Evolutionary conservation across 768 basidiomycete species (phyloP), one percentile per base, ranked within the genome.

Genomic region (Lentinula detonsa): DNA sequence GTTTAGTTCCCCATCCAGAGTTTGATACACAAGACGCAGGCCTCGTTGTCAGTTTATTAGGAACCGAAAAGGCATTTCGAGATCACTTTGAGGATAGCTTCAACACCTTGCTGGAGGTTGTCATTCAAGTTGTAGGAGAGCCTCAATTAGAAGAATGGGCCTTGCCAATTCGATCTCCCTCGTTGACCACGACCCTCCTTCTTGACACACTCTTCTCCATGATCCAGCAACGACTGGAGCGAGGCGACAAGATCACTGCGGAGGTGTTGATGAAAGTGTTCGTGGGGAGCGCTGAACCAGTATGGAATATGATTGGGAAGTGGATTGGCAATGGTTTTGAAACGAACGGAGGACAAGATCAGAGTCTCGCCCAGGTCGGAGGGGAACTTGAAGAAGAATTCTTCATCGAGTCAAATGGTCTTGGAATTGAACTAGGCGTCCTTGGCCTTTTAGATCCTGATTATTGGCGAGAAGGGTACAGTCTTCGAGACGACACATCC

Each of bases 401-500:
- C 72, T 93, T 93, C 71, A 84, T 94, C 50, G 87, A 89, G 67
- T 81, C 83, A 62, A 90, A 82, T 66, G 86, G 85, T 18, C 74
- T 90, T 48, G 78, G 78, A 0, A 61, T 78, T 54, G 80, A 80
- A 43, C 77, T 78, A 68, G 62, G 62, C 11, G 62, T 60, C n/a
- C 72, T 77, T 68, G 78, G 81, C 1, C 68, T 87, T 21, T 63
- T 84, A 67, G 87, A 89, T 66, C 87, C 86, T 0, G 89, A 92
- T 60, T 91, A 91, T 67, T 94, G 91, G 91, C 74, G 79, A 34
- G 85, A 90, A 45, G 89, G 87, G 0, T 92, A 87, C 70, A 74
- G 75, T 2, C 69, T 91, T 62, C 73, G 85, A 42, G 80, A 80
- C 51, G 73, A 72, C 16, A 65, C 66, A 15, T 23, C n/a, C 3